Evolutionary conservation across 441 rosid genomes (phyloP).

Genomic region (Raphanus hybrid): DNA sequence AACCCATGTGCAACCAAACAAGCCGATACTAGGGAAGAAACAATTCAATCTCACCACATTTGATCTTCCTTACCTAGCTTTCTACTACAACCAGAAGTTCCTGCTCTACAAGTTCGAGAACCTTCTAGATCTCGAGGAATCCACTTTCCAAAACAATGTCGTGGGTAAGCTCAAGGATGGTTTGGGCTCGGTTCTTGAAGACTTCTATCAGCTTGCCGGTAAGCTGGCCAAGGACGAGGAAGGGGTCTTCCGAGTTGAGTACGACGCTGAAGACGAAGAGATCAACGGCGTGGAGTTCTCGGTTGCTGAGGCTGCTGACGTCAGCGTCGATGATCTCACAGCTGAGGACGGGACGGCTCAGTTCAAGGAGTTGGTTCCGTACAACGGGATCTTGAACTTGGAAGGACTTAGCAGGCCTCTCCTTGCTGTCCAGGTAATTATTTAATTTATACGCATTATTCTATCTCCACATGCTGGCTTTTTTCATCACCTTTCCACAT

Average conservation of each 20-base stretch:
- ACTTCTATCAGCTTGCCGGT: slow-evolving; percentile 83
- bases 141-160: slow-evolving; percentile 51
- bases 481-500: not conserved
- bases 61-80: slow-evolving; percentile 84
- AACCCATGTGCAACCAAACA: slow-evolving; percentile 66
- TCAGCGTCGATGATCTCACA: slow-evolving; percentile 65
- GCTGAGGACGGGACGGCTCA: slow-evolving; percentile 60
- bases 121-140: slow-evolving; percentile 33
- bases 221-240: slow-evolving; percentile 79
- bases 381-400: slow-evolving; percentile 67
- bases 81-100: slow-evolving; percentile 88
- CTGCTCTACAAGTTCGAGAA: slow-evolving; percentile 58
- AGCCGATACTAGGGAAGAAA: slow-evolving; percentile 56
- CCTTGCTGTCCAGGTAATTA: slow-evolving; percentile 68
- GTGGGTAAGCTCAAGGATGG: slow-evolving; percentile 80
- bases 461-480: not conserved
- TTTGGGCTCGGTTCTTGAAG: slow-evolving; percentile 63
- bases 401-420: slow-evolving; percentile 77
- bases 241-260: slow-evolving; percentile 80
- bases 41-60: slow-evolving; percentile 77
- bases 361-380: slow-evolving; percentile 76
- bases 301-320: slow-evolving; percentile 62
- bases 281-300: slow-evolving; percentile 75
- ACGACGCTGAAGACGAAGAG: slow-evolving; percentile 70
- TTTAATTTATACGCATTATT: not conserved